Conservation (phyloP, 176 grass and related monocot genomes). For the Zea luxurians region DNA sequence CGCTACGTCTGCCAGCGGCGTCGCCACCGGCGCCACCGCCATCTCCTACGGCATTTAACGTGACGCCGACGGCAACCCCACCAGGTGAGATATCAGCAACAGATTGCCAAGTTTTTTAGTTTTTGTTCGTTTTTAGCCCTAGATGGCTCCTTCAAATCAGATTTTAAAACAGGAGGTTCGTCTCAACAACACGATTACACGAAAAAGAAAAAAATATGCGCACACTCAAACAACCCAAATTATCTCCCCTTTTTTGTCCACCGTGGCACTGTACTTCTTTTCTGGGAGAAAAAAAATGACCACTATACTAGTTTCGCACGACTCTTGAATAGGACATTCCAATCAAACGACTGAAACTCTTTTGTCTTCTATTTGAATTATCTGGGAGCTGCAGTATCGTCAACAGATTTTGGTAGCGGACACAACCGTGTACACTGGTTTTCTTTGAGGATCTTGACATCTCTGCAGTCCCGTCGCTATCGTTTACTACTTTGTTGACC, state of each 20-base stretch:
- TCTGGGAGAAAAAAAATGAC: too few relatives aligned
- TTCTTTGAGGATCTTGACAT: constrained; percentile 10
- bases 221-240: background rate
- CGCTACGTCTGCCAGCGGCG: constrained; percentile 28
- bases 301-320: background rate
- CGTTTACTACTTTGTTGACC: background rate
- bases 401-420: constrained; percentile 1
- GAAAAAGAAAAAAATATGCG: background rate
- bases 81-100: constrained; percentile 18
- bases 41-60: background rate
- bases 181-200: background rate
- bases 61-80: background rate
- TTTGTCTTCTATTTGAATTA: background rate
- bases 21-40: background rate
- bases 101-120: background rate
- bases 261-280: too few relatives aligned
- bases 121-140: background rate
- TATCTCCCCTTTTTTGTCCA: background rate
- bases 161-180: background rate
- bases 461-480: constrained; percentile 10
- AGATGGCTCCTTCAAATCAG: background rate
- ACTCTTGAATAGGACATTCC: background rate
- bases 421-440: background rate
- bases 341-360: background rate
- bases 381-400: background rate